phyloP scores from a whole-genome alignment of 108 stramenopile genomes.

The Stephanodiscus minutulus region DNA sequence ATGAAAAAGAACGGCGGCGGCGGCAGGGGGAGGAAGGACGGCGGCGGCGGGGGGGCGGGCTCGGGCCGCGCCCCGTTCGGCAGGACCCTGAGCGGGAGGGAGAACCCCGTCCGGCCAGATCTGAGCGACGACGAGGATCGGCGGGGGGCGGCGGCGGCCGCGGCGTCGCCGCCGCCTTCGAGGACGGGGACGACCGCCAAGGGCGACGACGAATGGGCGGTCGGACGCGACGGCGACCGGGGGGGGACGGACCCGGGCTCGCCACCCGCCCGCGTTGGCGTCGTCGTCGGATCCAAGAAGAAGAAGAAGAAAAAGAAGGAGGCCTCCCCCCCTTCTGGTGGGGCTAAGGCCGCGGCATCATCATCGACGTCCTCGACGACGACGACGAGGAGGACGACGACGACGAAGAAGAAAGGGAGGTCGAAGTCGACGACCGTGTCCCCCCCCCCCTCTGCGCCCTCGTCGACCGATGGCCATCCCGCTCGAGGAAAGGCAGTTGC shows the following conservation, averaged over 20 bases:
- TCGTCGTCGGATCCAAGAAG: not conserved
- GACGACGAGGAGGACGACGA: not conserved
- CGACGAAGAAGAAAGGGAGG: not conserved
- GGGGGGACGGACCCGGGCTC: not conserved
- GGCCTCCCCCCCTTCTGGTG: not conserved
- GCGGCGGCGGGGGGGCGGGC: not conserved
- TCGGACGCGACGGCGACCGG: not conserved
- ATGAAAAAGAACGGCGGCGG: constrained; percentile 3
- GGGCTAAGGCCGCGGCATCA: not conserved
- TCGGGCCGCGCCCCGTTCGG: not conserved
- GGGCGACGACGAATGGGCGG: not conserved
- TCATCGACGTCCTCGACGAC: not conserved
- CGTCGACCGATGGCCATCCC: not conserved
- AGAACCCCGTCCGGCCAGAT: not conserved
- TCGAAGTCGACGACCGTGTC: not conserved
- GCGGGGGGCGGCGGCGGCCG: not conserved
- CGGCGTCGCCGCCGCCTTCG: not conserved
- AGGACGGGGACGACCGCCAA: not conserved
- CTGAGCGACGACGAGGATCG: constrained; percentile 6
- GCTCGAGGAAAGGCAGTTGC: not conserved
- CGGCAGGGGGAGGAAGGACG: not conserved
- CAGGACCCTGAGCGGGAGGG: constrained; percentile 9
- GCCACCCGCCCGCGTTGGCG: too few relatives aligned
- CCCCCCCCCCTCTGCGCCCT: not conserved
- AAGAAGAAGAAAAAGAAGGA: not conserved